Evolutionary conservation across 2,329 filamentous ascomycete genomes (phyloP).

Genomic region (Hansfordia pulvinata): DNA sequence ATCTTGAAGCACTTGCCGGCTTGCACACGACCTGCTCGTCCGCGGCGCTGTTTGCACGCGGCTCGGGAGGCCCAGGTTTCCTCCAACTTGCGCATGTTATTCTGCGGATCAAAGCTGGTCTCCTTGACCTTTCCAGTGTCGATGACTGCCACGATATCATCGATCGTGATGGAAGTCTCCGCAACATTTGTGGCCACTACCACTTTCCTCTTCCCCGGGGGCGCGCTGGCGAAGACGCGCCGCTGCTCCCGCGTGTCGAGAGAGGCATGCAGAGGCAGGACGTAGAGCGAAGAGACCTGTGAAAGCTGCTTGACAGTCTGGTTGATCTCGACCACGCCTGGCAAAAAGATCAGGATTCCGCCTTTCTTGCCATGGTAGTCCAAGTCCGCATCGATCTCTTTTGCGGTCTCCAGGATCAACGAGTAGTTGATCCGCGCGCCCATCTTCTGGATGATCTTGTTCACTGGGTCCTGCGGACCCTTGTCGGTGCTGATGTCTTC

Average conservation of each 20-base stretch:
- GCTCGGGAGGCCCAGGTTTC: constrained; percentile 93
- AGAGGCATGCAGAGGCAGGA: constrained; percentile 82
- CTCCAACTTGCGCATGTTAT: constrained; percentile 86
- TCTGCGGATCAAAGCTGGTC: constrained; percentile 81
- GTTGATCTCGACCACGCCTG: constrained; percentile 84
- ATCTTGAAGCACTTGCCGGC: constrained; percentile 91
- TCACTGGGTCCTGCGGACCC: constrained; percentile 38
- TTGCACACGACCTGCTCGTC: constrained; percentile 84
- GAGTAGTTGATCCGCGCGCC: constrained; percentile 87
- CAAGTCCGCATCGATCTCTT: constrained; percentile 68
- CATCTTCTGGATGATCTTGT: constrained; percentile 57
- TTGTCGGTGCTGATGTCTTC: constrained; percentile 32
- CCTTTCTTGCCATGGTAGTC: constrained; percentile 52
- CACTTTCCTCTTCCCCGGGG: constrained; percentile 74
- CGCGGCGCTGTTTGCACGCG: constrained; percentile 86
- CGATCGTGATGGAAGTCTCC: constrained; percentile 96
- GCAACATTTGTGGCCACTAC: constrained; percentile 94
- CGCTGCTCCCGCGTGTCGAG: constrained; percentile 81
- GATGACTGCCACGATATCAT: constrained; percentile 91
- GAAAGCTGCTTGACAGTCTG: constrained; percentile 59
- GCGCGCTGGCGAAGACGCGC: constrained; percentile 66
- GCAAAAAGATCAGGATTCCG: constrained; percentile 89
- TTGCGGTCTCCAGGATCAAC: constrained; percentile 67
- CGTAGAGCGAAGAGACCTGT: constrained; percentile 50
- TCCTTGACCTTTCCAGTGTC: constrained; percentile 94